Evolutionary conservation across 805 yeast genomes (phyloP), one percentile per base, ranked within the genome.

Genomic region (Ogataea paradorogensis): DNA sequence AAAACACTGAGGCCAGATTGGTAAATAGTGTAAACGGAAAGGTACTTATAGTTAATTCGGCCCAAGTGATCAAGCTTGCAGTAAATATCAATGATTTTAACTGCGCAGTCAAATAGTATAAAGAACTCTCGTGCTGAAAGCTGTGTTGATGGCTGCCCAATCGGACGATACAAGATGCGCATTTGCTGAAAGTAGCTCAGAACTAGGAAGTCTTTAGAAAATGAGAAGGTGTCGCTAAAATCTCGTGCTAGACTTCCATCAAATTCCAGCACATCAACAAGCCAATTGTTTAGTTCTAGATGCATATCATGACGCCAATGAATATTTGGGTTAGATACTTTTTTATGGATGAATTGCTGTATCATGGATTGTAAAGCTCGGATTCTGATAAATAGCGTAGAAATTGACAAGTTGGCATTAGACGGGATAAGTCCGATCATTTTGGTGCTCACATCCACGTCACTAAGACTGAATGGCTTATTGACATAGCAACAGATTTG

Each of bases 401-500:
- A 43, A 2, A 46, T 35, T 15, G 27, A 14, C 25, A 46, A 26
- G n/a, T 38, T n/a, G 9, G 13, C 32, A 20, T 46, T 35, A 9
- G 14, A 15, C 11, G 24, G 34, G 2, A 15, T 11, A 2, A 40
- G 44, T 3, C 21, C 25, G 9, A 37, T 18, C 33, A 41, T 26
- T 27, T 39, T 41, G 4, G 50, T 35, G 13, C 39, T 46, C 8
- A 53, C 42, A 28, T 51, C 53, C 7, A 32, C 29, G 27, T 72
- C 76, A 4, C 71, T 69, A 11, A 72, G 60, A 1, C 74, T 73
- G 29, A 67, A 68, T 0, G 77, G 77, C 15, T 75, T 56, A 31
- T 66, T 68, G 32, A 70, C 58, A 43, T 72, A 72, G 45, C 69
- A 67, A 47, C 75, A 69, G 16, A 71, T 65, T 47, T 71, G 77